These are phyloP conservation scores for Calvatia gigantea DNA, from an alignment of 768 basidiomycete species.

Conservation along the genomic window DNA sequence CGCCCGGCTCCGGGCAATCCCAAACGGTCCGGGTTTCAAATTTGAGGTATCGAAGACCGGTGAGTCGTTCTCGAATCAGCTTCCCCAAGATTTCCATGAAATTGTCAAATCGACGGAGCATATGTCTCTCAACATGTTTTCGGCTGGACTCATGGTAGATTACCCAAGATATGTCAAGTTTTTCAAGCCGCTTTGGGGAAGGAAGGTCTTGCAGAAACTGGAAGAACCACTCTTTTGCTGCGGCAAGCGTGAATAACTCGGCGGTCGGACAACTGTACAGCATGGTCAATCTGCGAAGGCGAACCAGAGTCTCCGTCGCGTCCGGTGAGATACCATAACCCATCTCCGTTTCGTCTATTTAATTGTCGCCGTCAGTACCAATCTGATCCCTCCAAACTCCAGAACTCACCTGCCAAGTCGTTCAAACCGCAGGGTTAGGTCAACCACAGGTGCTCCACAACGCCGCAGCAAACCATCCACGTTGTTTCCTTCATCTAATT, in stretches of 20 bases:
- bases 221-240: not conserved
- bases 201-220: not conserved
- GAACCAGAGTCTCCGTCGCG: not conserved
- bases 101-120: not conserved
- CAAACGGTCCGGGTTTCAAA: not conserved
- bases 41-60: not conserved
- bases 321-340: not conserved
- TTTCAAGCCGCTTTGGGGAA: not conserved
- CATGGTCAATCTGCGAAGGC: not conserved
- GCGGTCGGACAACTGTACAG: not conserved
- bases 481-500: not conserved
- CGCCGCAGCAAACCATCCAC: not conserved
- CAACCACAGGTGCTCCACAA: not conserved
- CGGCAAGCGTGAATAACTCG: not conserved
- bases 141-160: not conserved
- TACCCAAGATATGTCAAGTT: not conserved
- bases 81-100: not conserved
- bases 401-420: not conserved
- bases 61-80: not conserved
- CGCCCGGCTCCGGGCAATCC: not conserved
- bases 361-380: not conserved
- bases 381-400: not conserved
- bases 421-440: not conserved
- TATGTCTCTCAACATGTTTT: not conserved
- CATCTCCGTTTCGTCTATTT: not conserved